Evolutionary conservation across 1,139 yeast genomes (phyloP).

Genomic region (Arxiozyma slooffiae): DNA sequence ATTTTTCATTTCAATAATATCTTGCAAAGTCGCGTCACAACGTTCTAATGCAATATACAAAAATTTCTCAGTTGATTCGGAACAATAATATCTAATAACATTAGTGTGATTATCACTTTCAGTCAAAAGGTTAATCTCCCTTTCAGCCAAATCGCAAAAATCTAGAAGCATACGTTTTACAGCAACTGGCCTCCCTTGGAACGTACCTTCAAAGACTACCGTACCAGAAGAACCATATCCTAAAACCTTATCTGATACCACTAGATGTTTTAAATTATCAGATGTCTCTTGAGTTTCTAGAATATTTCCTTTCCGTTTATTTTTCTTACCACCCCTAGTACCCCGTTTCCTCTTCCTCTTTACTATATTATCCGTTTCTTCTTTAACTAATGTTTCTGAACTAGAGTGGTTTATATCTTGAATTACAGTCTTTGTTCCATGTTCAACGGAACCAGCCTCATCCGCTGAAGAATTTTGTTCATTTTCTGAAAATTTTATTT

Average conservation of each 20-base stretch:
- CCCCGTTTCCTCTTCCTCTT: slow-evolving; percentile 68
- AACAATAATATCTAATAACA: slow-evolving; percentile 85
- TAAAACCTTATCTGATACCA: slow-evolving; percentile 60
- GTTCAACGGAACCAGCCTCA: neutral
- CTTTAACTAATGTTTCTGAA: neutral
- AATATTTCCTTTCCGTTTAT: slow-evolving; percentile 33
- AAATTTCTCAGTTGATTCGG: slow-evolving; percentile 79
- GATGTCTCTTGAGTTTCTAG: slow-evolving; percentile 18
- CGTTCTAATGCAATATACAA: slow-evolving; percentile 87
- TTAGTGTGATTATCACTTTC: slow-evolving; percentile 97
- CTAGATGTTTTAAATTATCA: slow-evolving; percentile 38
- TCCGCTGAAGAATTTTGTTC: neutral
- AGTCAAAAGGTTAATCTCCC: slow-evolving; percentile 76
- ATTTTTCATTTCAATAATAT: slow-evolving; percentile 52
- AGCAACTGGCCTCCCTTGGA: slow-evolving; percentile 90
- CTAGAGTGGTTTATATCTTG: neutral
- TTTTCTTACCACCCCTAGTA: slow-evolving; percentile 70
- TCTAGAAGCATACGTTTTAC: slow-evolving; percentile 89
- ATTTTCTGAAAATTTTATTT: slow-evolving; percentile 3
- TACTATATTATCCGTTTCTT: neutral
- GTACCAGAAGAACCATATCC: slow-evolving; percentile 98
- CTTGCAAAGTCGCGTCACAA: slow-evolving; percentile 83
- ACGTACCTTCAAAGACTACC: slow-evolving; percentile 80
- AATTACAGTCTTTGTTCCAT: neutral
- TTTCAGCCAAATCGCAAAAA: slow-evolving; percentile 91